These are phyloP conservation scores for Aspergillus biplanus DNA, from an alignment of 495 filamentous ascomycete species.

Conservation along the genomic window DNA sequence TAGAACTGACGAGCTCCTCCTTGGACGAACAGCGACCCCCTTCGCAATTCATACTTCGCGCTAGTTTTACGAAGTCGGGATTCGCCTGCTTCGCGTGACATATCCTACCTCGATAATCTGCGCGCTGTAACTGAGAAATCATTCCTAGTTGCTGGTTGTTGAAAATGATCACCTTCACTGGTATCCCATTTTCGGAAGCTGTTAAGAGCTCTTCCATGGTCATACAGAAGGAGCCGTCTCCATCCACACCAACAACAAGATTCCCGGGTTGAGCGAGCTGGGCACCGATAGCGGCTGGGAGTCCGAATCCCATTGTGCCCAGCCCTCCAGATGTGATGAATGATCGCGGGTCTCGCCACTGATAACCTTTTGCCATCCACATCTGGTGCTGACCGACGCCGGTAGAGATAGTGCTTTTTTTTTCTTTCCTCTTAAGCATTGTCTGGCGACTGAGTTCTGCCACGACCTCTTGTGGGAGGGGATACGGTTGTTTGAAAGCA, in stretches of 20 bases:
- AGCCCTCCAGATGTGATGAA: constrained; percentile 91
- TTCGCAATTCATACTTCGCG: constrained; percentile 23
- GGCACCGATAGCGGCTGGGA: constrained; percentile 90
- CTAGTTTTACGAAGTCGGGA: constrained; percentile 83
- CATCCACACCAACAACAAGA: constrained; percentile 91
- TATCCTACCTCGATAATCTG: constrained; percentile 92
- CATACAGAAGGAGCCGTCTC: constrained; percentile 97
- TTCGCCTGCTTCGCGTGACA: constrained; percentile 90
- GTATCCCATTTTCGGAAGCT: constrained; percentile 87
- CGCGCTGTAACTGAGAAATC: constrained; percentile 94
- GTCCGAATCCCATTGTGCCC: constrained; percentile 94
- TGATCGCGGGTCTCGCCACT: constrained; percentile 82
- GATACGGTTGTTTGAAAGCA: constrained; percentile 63
- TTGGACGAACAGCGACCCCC: not conserved
- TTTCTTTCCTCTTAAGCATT: constrained; percentile 55
- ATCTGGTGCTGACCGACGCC: constrained; percentile 97
- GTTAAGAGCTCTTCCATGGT: constrained; percentile 88
- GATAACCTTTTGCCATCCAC: constrained; percentile 94
- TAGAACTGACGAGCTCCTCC: not conserved
- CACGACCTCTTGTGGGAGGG: not conserved
- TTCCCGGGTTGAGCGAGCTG: constrained; percentile 85
- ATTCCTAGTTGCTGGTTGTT: constrained; percentile 96
- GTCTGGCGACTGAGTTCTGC: constrained; percentile 70
- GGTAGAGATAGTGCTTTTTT: constrained; percentile 81
- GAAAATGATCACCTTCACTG: constrained; percentile 85